Evolutionary conservation across 129 eudicot genomes (phyloP).

Genomic region (Helichrysum umbraculigerum): DNA sequence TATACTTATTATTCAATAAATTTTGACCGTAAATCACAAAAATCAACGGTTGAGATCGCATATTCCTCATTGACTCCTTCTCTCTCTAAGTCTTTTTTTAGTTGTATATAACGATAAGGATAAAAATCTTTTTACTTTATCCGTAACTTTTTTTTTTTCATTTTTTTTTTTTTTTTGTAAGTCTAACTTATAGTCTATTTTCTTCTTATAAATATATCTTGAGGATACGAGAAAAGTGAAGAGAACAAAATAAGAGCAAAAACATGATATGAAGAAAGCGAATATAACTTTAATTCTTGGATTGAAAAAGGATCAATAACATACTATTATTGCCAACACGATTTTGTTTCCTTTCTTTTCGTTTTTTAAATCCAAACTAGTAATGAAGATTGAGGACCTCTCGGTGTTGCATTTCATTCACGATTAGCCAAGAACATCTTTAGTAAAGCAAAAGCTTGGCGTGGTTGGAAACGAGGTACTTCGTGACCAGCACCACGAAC

Average conservation of each 20-base stretch:
- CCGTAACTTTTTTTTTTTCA: too few species aligned
- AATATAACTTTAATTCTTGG: neutral
- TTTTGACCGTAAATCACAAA: too few species aligned
- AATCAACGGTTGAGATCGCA: too few species aligned
- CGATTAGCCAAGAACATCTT: conserved; percentile 40
- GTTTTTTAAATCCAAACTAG: neutral
- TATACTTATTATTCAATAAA: too few species aligned
- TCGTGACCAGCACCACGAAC: conserved; percentile 68
- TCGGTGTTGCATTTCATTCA: conserved; percentile 7
- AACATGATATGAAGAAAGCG: neutral
- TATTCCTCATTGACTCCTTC: too few species aligned
- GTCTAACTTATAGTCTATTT: too few species aligned
- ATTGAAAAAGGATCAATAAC: neutral
- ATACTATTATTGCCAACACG: neutral
- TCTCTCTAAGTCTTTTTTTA: too few species aligned
- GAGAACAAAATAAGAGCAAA: neutral
- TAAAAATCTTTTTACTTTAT: too few species aligned
- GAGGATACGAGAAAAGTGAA: too few species aligned
- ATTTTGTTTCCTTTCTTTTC: neutral
- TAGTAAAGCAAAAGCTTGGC: conserved; percentile 46
- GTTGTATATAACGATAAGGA: too few species aligned
- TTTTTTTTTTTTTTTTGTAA: too few species aligned
- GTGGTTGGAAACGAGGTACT: conserved; percentile 66
- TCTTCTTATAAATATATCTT: too few species aligned
- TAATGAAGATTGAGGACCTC: neutral